These are phyloP conservation scores for Globisporangium barbulae DNA, from an alignment of 352 stramenopile genomes.

Conservation along the genomic window DNA sequence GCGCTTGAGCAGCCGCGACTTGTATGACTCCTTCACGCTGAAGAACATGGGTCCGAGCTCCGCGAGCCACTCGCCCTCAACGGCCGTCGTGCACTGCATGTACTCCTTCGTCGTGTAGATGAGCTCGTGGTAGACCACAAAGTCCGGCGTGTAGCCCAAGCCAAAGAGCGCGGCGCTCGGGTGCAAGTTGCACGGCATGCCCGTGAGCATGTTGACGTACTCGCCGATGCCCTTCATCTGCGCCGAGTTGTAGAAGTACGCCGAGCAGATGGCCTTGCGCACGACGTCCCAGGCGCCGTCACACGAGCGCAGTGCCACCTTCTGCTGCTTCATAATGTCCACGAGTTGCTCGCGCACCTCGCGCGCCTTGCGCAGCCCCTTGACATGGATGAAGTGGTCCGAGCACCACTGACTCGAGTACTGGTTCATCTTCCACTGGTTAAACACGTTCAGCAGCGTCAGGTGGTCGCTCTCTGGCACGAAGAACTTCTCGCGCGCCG, in stretches of 20 bases:
- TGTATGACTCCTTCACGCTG: constrained; percentile 96
- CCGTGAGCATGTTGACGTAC: constrained; percentile 99
- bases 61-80: constrained; percentile 99
- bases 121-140: constrained; percentile 99
- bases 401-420: constrained; percentile 95
- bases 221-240: constrained; percentile 99
- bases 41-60: constrained; percentile 99
- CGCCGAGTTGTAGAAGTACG: constrained; percentile 99
- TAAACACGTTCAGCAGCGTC: constrained; percentile 96
- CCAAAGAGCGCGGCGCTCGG: constrained; percentile 97
- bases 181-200: constrained; percentile 97
- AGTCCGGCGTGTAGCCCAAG: constrained; percentile 98
- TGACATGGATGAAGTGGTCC: constrained; percentile 97
- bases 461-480: constrained; percentile 98
- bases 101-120: constrained; percentile 99
- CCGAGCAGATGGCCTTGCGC: constrained; percentile 98
- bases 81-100: constrained; percentile 97
- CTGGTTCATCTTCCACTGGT: constrained; percentile 92
- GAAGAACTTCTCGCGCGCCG: constrained; percentile 98
- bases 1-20: constrained; percentile 89
- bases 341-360: constrained; percentile 95
- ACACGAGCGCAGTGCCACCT: constrained; percentile 87
- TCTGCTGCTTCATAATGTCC: constrained; percentile 99
- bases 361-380: constrained; percentile 89
- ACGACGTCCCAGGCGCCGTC: constrained; percentile 96